Percentiles rank a stretch among this genome's conserved stretches.
These are phyloP conservation scores for Sclerotinia borealis DNA, from an alignment of 2,329 filamentous ascomycete species.

Conservation along the genomic window DNA sequence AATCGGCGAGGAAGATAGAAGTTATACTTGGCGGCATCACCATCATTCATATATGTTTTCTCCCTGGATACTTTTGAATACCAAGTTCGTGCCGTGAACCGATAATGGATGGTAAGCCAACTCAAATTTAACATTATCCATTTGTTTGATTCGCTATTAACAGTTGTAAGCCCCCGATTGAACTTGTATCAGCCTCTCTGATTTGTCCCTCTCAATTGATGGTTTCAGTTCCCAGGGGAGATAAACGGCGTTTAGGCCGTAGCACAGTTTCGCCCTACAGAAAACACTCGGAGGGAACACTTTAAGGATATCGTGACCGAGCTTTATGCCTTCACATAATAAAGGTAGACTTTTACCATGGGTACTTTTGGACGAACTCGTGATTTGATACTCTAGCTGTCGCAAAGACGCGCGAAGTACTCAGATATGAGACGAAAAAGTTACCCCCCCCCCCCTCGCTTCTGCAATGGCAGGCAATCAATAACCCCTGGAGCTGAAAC, in stretches of 20 bases:
- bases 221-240: conserved; percentile 4
- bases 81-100: not conserved
- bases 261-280: not conserved
- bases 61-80: too few relatives aligned
- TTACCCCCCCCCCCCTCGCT: not conserved
- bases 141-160: not conserved
- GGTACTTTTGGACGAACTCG: not conserved
- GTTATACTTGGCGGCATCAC: not conserved
- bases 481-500: not conserved
- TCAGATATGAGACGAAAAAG: conserved; percentile 4
- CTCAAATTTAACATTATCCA: not conserved
- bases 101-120: not conserved
- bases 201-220: not conserved
- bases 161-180: not conserved
- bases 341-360: not conserved
- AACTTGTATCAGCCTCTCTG: not conserved
- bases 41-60: conserved; percentile 6
- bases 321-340: not conserved
- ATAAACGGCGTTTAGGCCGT: not conserved
- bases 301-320: not conserved
- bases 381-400: not conserved
- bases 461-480: not conserved
- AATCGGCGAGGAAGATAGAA: not conserved
- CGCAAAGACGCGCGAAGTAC: not conserved
- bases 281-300: not conserved